Percentiles rank a stretch among this genome's conserved stretches.
Conservation (phyloP, 495 filamentous ascomycete species). For the Cladorrhinum samala region DNA sequence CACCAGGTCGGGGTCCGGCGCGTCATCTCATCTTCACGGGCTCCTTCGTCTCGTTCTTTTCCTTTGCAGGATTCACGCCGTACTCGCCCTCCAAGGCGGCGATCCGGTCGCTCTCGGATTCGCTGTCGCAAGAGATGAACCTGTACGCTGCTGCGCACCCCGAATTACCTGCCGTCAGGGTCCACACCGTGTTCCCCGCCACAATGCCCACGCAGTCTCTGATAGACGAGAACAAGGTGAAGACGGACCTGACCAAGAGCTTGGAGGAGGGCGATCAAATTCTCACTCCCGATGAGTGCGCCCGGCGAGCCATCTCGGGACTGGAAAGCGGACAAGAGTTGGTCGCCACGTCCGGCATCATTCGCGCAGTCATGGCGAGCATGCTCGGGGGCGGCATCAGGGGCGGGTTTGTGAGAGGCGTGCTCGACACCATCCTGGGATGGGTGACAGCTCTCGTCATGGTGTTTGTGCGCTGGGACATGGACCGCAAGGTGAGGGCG, state of each 20-base stretch:
- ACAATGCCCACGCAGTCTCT: conserved; percentile 64
- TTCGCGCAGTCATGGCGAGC: conserved; percentile 55
- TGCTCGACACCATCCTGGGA: conserved; percentile 47
- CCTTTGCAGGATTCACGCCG: conserved; percentile 65
- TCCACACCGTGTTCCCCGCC: conserved; percentile 76
- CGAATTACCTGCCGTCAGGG: conserved; percentile 43
- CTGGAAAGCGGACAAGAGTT: conserved; percentile 49
- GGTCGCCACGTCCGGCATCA: conserved; percentile 51
- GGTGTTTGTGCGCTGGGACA: conserved; percentile 49
- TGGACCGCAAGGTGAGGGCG: conserved; percentile 52
- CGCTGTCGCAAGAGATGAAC: conserved; percentile 69
- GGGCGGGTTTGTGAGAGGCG: conserved; percentile 42
- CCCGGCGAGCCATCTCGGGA: conserved; percentile 53
- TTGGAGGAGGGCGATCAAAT: conserved; percentile 69
- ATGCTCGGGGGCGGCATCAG: conserved; percentile 59
- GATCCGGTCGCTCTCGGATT: conserved; percentile 67
- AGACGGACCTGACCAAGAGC: conserved; percentile 66
- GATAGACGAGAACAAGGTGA: conserved; percentile 64
- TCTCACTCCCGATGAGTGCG: conserved; percentile 64
- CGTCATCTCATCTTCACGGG: conserved; percentile 77
- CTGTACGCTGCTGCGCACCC: conserved; percentile 55
- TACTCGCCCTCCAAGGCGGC: conserved; percentile 78
- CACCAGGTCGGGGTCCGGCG: conserved; percentile 25
- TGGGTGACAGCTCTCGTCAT: conserved; percentile 48
- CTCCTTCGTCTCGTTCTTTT: conserved; percentile 62